Evolutionary conservation across 2,329 filamentous ascomycete species (phyloP).

Genomic region (Colletotrichum phormii): DNA sequence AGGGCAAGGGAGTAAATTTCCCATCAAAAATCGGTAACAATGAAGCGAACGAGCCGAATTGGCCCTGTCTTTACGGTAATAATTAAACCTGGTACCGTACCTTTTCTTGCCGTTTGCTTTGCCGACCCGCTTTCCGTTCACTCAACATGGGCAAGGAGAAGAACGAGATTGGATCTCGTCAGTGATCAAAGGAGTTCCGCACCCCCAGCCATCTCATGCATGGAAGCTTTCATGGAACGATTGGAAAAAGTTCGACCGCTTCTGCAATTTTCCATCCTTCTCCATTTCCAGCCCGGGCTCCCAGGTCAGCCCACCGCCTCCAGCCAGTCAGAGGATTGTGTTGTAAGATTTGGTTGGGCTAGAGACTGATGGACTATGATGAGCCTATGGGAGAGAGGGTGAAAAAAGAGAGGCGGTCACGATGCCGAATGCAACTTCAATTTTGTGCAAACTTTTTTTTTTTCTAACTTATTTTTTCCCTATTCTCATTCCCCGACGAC

Average conservation of each 20-base stretch:
- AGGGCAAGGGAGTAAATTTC: neutral
- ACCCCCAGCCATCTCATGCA: conserved; percentile 16
- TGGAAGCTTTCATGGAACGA: conserved; percentile 34
- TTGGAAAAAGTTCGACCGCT: conserved; percentile 10
- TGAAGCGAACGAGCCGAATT: conserved; percentile 26
- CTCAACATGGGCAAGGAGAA: conserved; percentile 1
- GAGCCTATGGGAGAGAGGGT: no score
- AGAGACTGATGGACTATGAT: neutral
- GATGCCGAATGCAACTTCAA: neutral
- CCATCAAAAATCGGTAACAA: neutral
- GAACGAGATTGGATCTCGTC: conserved; percentile 17
- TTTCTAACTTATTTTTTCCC: no score
- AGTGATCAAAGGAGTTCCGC: neutral
- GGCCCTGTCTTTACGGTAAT: neutral
- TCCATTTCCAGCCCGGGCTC: neutral
- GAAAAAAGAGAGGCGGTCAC: conserved; percentile 1
- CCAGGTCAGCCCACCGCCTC: neutral
- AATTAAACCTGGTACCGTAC: neutral
- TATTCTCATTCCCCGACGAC: neutral
- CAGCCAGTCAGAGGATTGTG: neutral
- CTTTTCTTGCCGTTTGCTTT: neutral
- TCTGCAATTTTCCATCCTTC: conserved; percentile 8
- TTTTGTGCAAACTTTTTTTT: neutral
- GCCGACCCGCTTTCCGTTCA: conserved; percentile 5
- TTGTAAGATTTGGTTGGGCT: neutral